Evolutionary conservation across 441 rosid genomes (phyloP).

Genomic region (Euphorbia celastroides): DNA sequence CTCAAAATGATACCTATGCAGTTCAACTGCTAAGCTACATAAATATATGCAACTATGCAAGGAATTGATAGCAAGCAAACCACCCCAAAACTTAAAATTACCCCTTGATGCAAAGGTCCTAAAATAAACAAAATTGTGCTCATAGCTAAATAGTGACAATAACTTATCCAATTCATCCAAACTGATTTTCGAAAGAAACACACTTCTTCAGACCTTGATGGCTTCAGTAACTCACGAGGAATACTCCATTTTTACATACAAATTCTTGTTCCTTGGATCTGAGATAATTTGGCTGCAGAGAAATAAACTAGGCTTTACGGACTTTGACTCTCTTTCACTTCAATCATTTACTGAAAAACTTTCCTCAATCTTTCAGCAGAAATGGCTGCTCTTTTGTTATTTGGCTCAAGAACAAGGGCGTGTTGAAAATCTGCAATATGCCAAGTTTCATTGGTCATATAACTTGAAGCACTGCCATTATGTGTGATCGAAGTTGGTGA

Average conservation of each 20-base stretch:
- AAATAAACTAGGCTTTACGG: too few species aligned
- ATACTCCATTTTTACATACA: neutral
- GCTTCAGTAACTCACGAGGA: constrained; percentile 1
- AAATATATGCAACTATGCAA: neutral
- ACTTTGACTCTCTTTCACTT: neutral
- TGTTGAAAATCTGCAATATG: constrained; percentile 59
- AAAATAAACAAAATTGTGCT: constrained; percentile 12
- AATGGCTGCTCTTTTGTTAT: constrained; percentile 72
- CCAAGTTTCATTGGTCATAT: constrained; percentile 10
- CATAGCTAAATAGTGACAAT: neutral
- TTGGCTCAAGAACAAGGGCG: constrained; percentile 89
- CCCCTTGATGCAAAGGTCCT: neutral
- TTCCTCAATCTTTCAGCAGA: too few species aligned
- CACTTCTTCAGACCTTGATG: neutral
- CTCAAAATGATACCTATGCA: neutral
- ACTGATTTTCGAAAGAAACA: neutral
- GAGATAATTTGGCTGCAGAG: constrained; percentile 4
- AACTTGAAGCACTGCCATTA: too few species aligned
- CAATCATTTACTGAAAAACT: constrained; percentile 23
- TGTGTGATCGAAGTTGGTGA: too few species aligned
- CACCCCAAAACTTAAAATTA: constrained; percentile 8
- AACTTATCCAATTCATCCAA: too few species aligned
- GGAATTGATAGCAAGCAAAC: neutral
- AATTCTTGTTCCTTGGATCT: neutral
- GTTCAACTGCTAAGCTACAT: neutral